Evolutionary conservation across 805 yeast genomes (phyloP), one percentile per base, ranked within the genome.

Genomic region (Starmerella floricola): DNA sequence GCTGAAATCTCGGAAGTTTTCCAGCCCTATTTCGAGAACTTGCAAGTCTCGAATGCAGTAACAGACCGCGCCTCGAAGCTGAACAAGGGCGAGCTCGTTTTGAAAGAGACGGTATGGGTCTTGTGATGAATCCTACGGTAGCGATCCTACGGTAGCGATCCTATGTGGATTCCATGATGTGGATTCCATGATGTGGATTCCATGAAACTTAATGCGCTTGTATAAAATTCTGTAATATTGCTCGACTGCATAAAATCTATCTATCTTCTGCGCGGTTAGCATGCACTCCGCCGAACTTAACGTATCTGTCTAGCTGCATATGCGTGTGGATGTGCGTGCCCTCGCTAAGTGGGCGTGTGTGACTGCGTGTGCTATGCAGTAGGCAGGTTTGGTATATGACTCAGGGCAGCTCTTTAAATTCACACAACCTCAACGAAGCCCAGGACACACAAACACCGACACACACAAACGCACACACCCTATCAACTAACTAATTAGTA

Each of bases 11-110:
- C 50, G 6, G 43, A 31, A 18, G 45, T 43, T n/a, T 62, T 63
- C 44, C 49, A 40, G 19, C 54, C 53, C 15, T 58, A 59, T 45
- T 41, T 59, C 31, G 50, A 50, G 21, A 55, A 50, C 33, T 46
- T 63, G 45, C 44, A 49, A 2, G 46, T 61, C 12, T 18, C 20
- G 10, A 15, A 10, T 12, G 12, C 34, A 1, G 50, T 40, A 4
- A 15, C 11, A 11, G 38, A 28, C 26, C 45, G 50, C 15, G 27
- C 46, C 2, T 8, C 11, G 17, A 30, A 33, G 15, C 24, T 32
- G 8, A 15, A 16, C 13, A 15, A 8, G 5, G 39, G 40, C n/a
- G 40, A 39, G 12, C 28, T 38, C 6, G 13, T 4, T 6, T 12
- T 27, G 5, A 33, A 32, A 2, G 38, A 38, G n/a, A 19, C 36